Conservation (phyloP, 2,329 filamentous ascomycete genomes). For the Fusarium temperatum region DNA sequence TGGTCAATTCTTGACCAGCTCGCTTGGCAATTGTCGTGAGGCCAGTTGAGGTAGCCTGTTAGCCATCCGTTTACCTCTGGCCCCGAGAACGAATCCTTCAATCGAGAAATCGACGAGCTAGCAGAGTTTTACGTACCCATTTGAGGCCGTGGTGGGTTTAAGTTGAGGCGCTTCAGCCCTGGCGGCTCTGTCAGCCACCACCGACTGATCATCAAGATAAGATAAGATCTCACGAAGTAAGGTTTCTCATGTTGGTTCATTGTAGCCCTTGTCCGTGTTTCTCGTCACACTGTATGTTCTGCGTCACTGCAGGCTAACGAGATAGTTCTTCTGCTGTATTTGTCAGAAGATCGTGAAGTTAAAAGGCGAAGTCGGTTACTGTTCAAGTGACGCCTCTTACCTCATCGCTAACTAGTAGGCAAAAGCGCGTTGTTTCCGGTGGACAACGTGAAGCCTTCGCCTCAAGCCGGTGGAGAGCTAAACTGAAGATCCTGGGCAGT, state of each 20-base stretch:
- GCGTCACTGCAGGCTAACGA: background rate
- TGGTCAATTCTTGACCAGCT: background rate
- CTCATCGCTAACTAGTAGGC: background rate
- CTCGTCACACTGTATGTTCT: background rate
- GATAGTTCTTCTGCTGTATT: background rate
- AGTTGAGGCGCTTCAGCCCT: conserved; percentile 13
- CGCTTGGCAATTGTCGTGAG: background rate
- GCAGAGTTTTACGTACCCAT: background rate
- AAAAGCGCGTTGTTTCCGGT: background rate
- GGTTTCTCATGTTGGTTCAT: background rate
- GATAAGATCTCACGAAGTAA: conserved; percentile 8
- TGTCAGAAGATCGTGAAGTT: background rate
- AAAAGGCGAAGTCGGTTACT: background rate
- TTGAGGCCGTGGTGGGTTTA: background rate
- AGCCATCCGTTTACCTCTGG: background rate
- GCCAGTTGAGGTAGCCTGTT: background rate
- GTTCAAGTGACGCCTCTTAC: background rate
- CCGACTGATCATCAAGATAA: conserved; percentile 10
- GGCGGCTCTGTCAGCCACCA: background rate
- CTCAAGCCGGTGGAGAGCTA: background rate
- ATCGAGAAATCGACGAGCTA: background rate
- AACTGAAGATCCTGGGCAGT: background rate
- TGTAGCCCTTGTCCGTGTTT: background rate
- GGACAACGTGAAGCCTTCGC: background rate
- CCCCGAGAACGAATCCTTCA: background rate